Base-by-base conservation (phyloP, 768 basidiomycete species). In the Xerocomellus chrysenteron region DNA sequence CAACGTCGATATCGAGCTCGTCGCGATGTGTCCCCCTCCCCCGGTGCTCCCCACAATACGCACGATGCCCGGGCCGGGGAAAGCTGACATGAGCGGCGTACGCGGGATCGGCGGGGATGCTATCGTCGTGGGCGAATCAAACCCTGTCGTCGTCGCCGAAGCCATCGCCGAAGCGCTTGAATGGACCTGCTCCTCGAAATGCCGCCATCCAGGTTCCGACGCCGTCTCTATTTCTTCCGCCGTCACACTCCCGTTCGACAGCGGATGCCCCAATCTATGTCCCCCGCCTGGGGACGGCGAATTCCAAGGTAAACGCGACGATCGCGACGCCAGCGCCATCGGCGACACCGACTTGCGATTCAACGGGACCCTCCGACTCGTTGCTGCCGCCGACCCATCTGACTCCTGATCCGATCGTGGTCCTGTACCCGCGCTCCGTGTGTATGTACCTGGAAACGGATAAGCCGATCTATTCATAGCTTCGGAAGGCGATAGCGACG, bases 331-430 rank as follows among this genome's bases (percentile, higher is more conserved):
- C 33, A 83, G 76, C 17, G 88, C 87, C 84, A 89, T 86, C 4
- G 89, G 87, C 5, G 89, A 90, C 5, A 88, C 69, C 13, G 85
- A 83, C 58, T 80, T 80, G 33, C 88, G 82, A 65, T 88, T 86
- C 48, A 91, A 64, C 26, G 82, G 80, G 14, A 92, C 78, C 47
- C 78, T 72, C 48, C 87, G 79, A 65, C 89, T 87, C 12, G 52
- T 65, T 17, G 26, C 16, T 21, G 36, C 55, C 21, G 24, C 46
- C 24, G 65, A 65, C 24, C 74, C 70, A 55, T 89, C 87, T 4
- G 85, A 85, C 43, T 86, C 86, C 62, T 77, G 74, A 46, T 84
- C 84, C 13, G 79, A 81, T 36, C 75, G 68, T 17, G 67, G 73
- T 47, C 64, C 69, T 10, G 64, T 56, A 13, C 72, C 47, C 19